These are phyloP conservation scores for Oehlia diaphana DNA, from an alignment of 192 early-diverging fungal genomes.

Conservation along the genomic window DNA sequence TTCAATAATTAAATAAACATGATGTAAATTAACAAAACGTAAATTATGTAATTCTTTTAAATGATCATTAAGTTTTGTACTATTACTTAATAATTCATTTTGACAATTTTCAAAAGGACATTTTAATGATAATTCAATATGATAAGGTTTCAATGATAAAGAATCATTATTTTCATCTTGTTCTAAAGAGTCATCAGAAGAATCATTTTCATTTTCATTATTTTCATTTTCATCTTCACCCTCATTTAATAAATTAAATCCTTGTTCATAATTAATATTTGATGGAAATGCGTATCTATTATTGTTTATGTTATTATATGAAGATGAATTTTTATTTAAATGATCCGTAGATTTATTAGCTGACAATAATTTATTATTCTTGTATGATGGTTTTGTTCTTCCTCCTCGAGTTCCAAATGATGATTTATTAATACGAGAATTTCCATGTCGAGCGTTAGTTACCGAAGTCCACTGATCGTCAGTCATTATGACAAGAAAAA, in stretches of 20 bases:
- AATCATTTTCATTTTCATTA: neutral
- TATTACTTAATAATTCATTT: slow-evolving; percentile 53
- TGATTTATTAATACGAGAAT: neutral
- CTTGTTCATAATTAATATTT: neutral
- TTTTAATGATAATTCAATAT: slow-evolving; percentile 54
- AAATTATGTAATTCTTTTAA: slow-evolving; percentile 64
- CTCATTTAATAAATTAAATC: neutral
- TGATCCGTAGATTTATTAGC: neutral
- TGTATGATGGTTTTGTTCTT: neutral
- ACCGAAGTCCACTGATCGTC: neutral
- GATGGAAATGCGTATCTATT: neutral
- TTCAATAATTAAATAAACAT: slow-evolving; percentile 77
- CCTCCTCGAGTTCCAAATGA: neutral
- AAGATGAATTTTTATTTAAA: neutral
- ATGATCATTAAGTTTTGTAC: slow-evolving; percentile 65
- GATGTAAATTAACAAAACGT: slow-evolving; percentile 69
- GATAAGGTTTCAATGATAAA: slow-evolving; percentile 49
- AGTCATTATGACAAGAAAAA: neutral
- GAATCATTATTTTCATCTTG: slow-evolving; percentile 4
- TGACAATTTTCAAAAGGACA: slow-evolving; percentile 70
- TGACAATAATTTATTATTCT: neutral
- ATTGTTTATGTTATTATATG: neutral
- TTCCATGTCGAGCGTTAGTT: neutral
- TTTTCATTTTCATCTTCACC: neutral
- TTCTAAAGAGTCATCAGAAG: neutral